Conservation (phyloP, 2,329 filamentous ascomycete species). For the Drechslera avenae region DNA sequence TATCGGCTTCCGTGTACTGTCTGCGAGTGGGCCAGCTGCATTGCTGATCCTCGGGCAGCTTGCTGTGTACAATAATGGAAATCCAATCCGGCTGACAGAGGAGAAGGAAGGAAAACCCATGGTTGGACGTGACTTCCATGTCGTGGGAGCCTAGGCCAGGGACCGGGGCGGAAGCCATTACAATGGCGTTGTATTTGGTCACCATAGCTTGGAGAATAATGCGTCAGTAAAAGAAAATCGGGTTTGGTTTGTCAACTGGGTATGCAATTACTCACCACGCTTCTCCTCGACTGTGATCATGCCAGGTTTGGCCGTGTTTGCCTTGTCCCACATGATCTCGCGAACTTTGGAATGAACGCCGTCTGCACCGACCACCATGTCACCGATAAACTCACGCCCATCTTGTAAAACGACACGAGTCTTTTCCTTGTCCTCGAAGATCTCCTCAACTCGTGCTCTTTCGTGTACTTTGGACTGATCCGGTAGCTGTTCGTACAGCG, state of each 20-base stretch:
- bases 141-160: background rate
- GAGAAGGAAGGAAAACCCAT: background rate
- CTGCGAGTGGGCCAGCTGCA: background rate
- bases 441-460: background rate
- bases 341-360: background rate
- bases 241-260: no score
- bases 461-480: background rate
- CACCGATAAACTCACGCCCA: background rate
- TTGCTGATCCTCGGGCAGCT: background rate
- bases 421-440: background rate
- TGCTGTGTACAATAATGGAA: background rate
- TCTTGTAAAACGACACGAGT: background rate
- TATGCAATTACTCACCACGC: background rate
- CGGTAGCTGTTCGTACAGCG: background rate
- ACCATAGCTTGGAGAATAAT: no score
- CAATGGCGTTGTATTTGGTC: no score
- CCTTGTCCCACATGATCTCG: background rate
- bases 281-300: background rate
- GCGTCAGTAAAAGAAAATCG: no score
- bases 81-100: background rate
- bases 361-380: background rate
- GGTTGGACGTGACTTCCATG: background rate
- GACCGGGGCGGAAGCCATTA: background rate
- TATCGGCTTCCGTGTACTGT: no score
- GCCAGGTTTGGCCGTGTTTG: background rate